Evolutionary conservation across 805 yeast genomes (phyloP).

Genomic region (Myxozyma vanderwaltii): DNA sequence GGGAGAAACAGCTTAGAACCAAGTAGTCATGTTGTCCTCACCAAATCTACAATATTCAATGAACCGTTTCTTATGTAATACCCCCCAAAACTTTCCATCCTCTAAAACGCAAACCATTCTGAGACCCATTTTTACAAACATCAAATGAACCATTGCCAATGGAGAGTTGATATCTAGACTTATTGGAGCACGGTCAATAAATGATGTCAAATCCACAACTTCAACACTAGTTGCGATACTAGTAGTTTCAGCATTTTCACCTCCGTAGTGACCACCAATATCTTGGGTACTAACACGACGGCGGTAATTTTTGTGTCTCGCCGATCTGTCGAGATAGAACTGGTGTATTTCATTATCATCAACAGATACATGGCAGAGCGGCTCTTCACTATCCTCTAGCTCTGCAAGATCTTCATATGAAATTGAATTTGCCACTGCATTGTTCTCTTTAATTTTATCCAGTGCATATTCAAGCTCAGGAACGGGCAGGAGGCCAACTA

Average conservation of each 20-base stretch:
- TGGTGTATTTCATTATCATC: conserved; percentile 32
- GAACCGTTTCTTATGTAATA: conserved; percentile 56
- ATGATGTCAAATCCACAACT: conserved; percentile 47
- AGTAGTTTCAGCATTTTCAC: not conserved
- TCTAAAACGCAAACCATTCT: conserved; percentile 52
- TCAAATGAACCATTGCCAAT: conserved; percentile 52
- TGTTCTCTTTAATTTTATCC: conserved; percentile 46
- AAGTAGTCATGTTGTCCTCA: conserved; percentile 31
- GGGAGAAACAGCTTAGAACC: conserved; percentile 15
- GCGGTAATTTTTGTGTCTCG: conserved; percentile 8
- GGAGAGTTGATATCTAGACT: conserved; percentile 53
- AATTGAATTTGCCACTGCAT: conserved; percentile 28
- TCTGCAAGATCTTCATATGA: conserved; percentile 24
- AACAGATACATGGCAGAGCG: conserved; percentile 37
- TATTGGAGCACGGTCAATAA: conserved; percentile 52
- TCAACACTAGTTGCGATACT: conserved; percentile 24
- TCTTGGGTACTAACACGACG: not conserved
- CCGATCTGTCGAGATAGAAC: conserved; percentile 30
- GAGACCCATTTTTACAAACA: conserved; percentile 56
- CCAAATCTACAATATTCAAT: conserved; percentile 48
- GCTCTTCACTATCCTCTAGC: conserved; percentile 28
- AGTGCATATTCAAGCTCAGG: conserved; percentile 56
- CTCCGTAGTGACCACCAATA: not conserved
- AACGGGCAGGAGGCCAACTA: conserved; percentile 53
- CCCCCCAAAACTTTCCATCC: conserved; percentile 53